phyloP scores from a whole-genome alignment of 495 filamentous ascomycete genomes.

The Cercophora sp. region DNA sequence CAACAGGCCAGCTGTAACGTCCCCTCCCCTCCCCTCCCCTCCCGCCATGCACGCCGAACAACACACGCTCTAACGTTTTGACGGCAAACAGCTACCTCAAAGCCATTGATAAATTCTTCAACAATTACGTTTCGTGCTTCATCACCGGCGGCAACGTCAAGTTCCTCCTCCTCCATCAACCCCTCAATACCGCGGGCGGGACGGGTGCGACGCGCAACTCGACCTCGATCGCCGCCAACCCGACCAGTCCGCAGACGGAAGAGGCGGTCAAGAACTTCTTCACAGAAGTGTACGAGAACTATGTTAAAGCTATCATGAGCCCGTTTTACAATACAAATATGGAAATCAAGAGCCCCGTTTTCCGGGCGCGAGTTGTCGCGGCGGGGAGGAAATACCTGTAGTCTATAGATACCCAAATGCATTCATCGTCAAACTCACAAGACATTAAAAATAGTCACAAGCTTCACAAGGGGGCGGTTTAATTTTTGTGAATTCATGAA shows the following conservation, averaged over 20 bases:
- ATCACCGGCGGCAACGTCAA: constrained; percentile 77
- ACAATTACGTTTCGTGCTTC: constrained; percentile 86
- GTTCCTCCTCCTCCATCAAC: constrained; percentile 86
- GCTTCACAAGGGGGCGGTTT: too few species aligned
- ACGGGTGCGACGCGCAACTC: constrained; percentile 40
- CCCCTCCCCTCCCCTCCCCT: neutral
- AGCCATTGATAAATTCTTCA: constrained; percentile 88
- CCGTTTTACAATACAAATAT: constrained; percentile 85
- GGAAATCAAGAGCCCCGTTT: constrained; percentile 80
- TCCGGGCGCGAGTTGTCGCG: constrained; percentile 71
- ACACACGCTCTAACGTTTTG: neutral
- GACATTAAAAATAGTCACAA: too few species aligned
- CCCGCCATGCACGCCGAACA: neutral
- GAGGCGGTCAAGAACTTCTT: constrained; percentile 94
- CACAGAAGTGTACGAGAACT: constrained; percentile 86
- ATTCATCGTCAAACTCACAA: neutral
- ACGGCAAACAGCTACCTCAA: constrained; percentile 76
- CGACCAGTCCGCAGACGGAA: constrained; percentile 80
- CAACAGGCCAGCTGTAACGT: constrained; percentile 67
- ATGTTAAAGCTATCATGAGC: constrained; percentile 95
- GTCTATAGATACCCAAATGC: neutral
- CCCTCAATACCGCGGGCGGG: constrained; percentile 26
- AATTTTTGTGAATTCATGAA: too few species aligned
- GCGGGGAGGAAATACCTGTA: constrained; percentile 92
- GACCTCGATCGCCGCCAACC: constrained; percentile 72